phyloP scores from a whole-genome alignment of 768 basidiomycete species.

The Suillus decipiens region DNA sequence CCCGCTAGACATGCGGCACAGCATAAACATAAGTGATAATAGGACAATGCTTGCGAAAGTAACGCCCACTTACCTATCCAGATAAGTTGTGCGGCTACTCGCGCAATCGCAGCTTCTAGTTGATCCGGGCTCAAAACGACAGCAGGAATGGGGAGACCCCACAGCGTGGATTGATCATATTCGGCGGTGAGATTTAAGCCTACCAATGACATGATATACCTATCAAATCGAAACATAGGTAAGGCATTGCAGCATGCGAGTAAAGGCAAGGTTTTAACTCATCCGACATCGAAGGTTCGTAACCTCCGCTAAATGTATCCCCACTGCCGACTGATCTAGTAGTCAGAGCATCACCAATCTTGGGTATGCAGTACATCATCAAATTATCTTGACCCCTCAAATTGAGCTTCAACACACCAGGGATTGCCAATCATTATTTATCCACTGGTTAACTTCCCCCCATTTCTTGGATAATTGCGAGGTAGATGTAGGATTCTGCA shows the following conservation, averaged over 20 bases:
- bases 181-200: not conserved
- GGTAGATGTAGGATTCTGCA: not conserved
- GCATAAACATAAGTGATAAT: not conserved
- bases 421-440: not conserved
- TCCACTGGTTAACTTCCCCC: not conserved
- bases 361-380: not conserved
- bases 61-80: not conserved
- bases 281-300: not conserved
- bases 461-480: not conserved
- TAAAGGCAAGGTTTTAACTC: not conserved
- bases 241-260: not conserved
- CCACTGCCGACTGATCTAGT: not conserved
- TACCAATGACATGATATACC: constrained; percentile 8
- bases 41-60: not conserved
- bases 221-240: not conserved
- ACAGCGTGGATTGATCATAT: too few relatives aligned
- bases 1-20: not conserved
- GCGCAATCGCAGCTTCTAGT: not conserved
- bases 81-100: not conserved
- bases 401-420: not conserved
- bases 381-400: not conserved
- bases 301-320: not conserved
- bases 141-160: not conserved
- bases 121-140: not conserved
- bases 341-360: not conserved